Percentiles rank a stretch among this genome's conserved stretches.
Evolutionary conservation across 2,329 filamentous ascomycete species (phyloP).

Genomic region (Pestalotiopsis sp.): DNA sequence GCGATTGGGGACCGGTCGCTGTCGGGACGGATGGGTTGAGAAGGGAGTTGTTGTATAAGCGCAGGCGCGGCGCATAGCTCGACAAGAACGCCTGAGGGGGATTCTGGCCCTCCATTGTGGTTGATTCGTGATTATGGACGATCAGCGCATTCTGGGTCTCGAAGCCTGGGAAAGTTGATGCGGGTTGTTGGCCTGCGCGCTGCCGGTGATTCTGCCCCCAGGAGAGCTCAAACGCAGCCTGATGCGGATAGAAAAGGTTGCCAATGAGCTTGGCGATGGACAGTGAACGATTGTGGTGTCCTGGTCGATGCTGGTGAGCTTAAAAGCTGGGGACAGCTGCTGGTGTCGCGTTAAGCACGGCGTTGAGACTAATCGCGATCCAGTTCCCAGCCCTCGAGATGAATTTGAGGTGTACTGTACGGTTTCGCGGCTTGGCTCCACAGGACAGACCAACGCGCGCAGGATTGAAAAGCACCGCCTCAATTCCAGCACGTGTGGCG

Average conservation of each 20-base stretch:
- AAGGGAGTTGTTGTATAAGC: conserved; percentile 89
- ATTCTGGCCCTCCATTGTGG: conserved; percentile 51
- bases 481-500: not conserved
- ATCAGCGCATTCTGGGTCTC: conserved; percentile 5
- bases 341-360: conserved; percentile 4
- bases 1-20: conserved; percentile 65
- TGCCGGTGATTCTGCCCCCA: not conserved
- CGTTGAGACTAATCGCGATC: conserved; percentile 1
- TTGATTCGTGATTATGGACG: not conserved
- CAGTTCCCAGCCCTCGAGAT: not conserved
- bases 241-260: not conserved
- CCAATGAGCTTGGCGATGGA: not conserved
- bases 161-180: not conserved
- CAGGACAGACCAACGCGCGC: not conserved
- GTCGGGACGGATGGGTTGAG: conserved; percentile 80
- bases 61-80: conserved; percentile 87
- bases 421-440: not conserved
- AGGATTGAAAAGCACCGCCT: not conserved
- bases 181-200: not conserved
- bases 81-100: conserved; percentile 86
- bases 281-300: not conserved
- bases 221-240: not conserved
- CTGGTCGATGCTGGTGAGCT: not conserved
- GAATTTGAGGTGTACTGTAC: not conserved
- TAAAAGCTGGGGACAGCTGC: not conserved